Evolutionary conservation across 1,284 basidiomycete genomes (phyloP), one percentile per base, ranked within the genome.

Genomic region (Puccinia novopanici): DNA sequence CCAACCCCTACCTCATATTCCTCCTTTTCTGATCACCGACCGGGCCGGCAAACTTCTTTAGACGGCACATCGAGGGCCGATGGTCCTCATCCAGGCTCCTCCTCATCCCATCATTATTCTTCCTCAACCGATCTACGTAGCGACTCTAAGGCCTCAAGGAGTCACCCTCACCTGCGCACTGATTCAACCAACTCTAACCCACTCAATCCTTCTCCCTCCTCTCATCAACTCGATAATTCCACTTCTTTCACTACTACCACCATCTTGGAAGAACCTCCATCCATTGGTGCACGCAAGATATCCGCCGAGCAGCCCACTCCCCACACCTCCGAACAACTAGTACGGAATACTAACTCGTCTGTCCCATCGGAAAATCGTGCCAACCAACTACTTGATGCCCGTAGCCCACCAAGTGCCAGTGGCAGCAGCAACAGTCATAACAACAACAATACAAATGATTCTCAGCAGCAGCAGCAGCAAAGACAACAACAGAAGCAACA

Each of bases 81-180:
- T 55, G 34, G 30, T 30, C 88, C 88, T 82, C 87, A 89, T n/a
- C 89, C 90, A 65, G 87, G 90, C 82, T 89, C 89, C 42, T 59
- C 27, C 57, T 34, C 27, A 27, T 12, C 3, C 6, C 91, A 90
- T 83, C 89, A 88, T 0, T 87, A 86, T 72, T 82, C 84, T 10
- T 83, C 86, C 37, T 86, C 84, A 75, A 88, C 88, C 17, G 82
- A 84, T 22, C 83, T 3, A 82, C 75, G 63, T n/a, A 27, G 34
- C 59, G 40, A 63, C n/a, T 17, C 54, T 24, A 63, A 80, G 61
- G 17, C 71, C 45, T n/a, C 54, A 24, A 30, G 68, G 13, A 24
- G 9, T n/a, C n/a, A n/a, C 27, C 22, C 27, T 17, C 68, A 71
- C 42, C 17, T 50, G 2, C 42, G 68, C 22, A 12, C 22, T 0